phyloP scores from a whole-genome alignment of 345 rosid species.

The Citrus inodora region DNA sequence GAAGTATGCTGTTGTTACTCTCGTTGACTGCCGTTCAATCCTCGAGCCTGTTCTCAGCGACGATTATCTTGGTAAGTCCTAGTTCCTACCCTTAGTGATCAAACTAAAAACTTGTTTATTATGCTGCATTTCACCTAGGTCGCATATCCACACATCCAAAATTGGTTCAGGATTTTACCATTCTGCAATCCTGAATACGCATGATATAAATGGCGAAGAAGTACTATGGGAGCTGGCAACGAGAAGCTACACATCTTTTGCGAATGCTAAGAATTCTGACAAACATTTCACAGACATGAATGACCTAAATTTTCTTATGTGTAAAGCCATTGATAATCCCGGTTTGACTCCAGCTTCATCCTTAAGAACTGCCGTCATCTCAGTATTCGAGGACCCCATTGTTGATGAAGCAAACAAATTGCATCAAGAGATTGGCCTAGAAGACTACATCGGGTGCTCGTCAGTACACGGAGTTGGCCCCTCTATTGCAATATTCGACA shows the following conservation, averaged over 20 bases:
- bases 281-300: slow-evolving; percentile 78
- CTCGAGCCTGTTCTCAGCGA: slow-evolving; percentile 57
- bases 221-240: slow-evolving; percentile 62
- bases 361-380: slow-evolving; percentile 55
- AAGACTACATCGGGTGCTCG: slow-evolving; percentile 59
- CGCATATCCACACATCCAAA: not conserved
- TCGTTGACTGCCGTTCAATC: slow-evolving; percentile 56
- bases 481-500: slow-evolving; percentile 55
- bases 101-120: not conserved
- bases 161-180: slow-evolving; percentile 65
- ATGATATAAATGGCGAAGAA: slow-evolving; percentile 50
- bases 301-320: slow-evolving; percentile 75
- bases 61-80: slow-evolving; percentile 46
- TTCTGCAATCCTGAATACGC: slow-evolving; percentile 65
- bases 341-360: slow-evolving; percentile 64
- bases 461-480: slow-evolving; percentile 81
- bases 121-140: not conserved
- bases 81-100: not conserved
- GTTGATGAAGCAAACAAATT: slow-evolving; percentile 23
- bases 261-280: slow-evolving; percentile 48
- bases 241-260: slow-evolving; percentile 46
- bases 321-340: slow-evolving; percentile 82
- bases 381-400: slow-evolving; percentile 70
- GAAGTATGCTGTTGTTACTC: slow-evolving; percentile 61
- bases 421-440: slow-evolving; percentile 36